Evolutionary conservation across 2,329 filamentous ascomycete genomes (phyloP).

Genomic region (Colletotrichum orbiculare): DNA sequence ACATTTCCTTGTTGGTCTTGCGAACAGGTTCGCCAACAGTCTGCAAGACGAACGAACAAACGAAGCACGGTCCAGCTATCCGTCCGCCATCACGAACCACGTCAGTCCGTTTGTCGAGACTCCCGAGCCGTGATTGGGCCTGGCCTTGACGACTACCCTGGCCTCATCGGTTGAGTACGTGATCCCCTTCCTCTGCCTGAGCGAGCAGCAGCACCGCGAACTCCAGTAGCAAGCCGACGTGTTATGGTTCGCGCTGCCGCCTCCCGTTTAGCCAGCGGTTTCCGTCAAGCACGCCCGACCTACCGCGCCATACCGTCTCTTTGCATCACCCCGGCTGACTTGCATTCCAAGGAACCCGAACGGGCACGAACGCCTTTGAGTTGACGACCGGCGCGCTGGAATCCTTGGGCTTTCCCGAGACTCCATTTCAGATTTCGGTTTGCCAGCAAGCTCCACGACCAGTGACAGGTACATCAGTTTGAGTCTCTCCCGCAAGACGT

Average conservation of each 20-base stretch:
- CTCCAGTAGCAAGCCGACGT: conserved; percentile 31
- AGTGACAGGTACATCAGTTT: conserved; percentile 33
- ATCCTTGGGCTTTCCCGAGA: conserved; percentile 34
- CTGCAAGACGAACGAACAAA: conserved; percentile 33
- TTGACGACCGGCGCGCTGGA: conserved; percentile 31
- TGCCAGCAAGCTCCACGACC: conserved; percentile 25
- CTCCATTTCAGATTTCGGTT: conserved; percentile 37
- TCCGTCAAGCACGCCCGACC: conserved; percentile 19
- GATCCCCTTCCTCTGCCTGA: conserved; percentile 32
- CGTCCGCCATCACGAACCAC: conserved; percentile 30
- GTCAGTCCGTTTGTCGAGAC: conserved; percentile 31
- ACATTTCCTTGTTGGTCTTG: conserved; percentile 24
- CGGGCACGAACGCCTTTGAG: conserved; percentile 31
- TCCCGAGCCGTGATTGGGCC: conserved; percentile 31
- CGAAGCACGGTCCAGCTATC: conserved; percentile 32
- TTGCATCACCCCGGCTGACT: conserved; percentile 21
- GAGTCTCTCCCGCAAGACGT: conserved; percentile 14
- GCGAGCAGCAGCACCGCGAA: conserved; percentile 26
- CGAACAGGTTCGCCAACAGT: conserved; percentile 36
- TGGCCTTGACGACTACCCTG: conserved; percentile 12
- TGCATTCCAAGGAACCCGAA: conserved; percentile 31
- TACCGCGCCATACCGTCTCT: background rate
- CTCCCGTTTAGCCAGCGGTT: conserved; percentile 30
- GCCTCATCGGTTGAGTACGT: conserved; percentile 37
- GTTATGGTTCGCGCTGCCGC: conserved; percentile 26